Evolutionary conservation across 2,329 filamentous ascomycete genomes (phyloP), one percentile per base, ranked within the genome.

Genomic region (Emmonsia crescens): DNA sequence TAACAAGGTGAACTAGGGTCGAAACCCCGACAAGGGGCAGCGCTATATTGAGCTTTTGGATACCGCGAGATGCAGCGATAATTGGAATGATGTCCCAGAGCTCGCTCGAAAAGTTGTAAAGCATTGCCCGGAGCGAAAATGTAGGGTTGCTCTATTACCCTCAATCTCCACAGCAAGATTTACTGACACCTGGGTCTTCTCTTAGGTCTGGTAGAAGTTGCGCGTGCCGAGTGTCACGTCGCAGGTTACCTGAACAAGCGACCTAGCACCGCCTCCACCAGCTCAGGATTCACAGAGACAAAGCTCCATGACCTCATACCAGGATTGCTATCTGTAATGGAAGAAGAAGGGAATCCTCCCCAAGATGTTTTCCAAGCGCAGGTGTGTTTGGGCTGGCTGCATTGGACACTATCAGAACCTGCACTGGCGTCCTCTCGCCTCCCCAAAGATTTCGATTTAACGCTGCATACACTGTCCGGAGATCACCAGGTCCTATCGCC

Each of bases 41-140:
- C 85, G 87, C 73, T 97, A 97, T 76, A 83, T 96, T 68, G 82
- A 84, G 72, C 85, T 86, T 75, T 84, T 99, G 71, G 90, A 97
- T 74, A 83, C 87, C 68, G 91, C 91, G 66, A 88, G 94, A 71
- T 96, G 91, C 75, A 86, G 93, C 70, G 91, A 89, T 59, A 87
- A 86, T 74, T 99, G 94, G 94, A 81, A 85, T 67, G 85, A 89
- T 36, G 83, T 97, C 36, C 89, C 90, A 31, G 93, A 97, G 77
- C 83, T 96, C 65, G 87, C 94, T 69, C 86, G 93, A 73, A 99
- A 99, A 77, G 83, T 97, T 70, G 89, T 88, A 71, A 97, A 99
- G 76, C 93, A 99, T 82, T 89, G 91, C 68, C 88, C 91, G 48
- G 84, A 89, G 64, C 85, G 89, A 74, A 84, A 84, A 76, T 96